phyloP scores from a whole-genome alignment of 2,329 filamentous ascomycete genomes.

The Monosporascus sp. region DNA sequence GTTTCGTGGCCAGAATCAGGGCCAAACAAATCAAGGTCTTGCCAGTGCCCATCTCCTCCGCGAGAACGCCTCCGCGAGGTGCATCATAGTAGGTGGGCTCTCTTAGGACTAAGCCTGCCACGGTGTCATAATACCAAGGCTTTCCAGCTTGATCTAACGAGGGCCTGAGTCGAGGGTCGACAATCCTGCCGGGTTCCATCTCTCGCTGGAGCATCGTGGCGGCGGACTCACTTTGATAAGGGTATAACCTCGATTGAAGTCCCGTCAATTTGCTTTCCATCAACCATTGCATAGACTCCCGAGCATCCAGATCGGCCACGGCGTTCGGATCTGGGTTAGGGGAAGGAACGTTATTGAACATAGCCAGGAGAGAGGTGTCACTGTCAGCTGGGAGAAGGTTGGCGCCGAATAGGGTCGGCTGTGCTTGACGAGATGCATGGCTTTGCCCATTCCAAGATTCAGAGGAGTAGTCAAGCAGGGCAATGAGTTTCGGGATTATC shows the following conservation, averaged over 20 bases:
- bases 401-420: slow-evolving; percentile 9
- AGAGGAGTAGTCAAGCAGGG: slow-evolving; percentile 49
- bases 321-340: slow-evolving; percentile 51
- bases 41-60: slow-evolving; percentile 76
- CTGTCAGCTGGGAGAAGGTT: slow-evolving; percentile 31
- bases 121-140: slow-evolving; percentile 65
- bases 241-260: slow-evolving; percentile 61
- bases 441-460: slow-evolving; percentile 48
- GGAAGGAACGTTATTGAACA: slow-evolving; percentile 71
- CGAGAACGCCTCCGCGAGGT: slow-evolving; percentile 69
- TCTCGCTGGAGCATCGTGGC: slow-evolving; percentile 84
- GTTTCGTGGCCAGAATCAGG: slow-evolving; percentile 68
- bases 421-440: slow-evolving; percentile 6
- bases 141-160: slow-evolving; percentile 55
- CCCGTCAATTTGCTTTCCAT: slow-evolving; percentile 49
- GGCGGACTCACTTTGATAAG: slow-evolving; percentile 75
- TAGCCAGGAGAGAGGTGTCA: slow-evolving; percentile 54
- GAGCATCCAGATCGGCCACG: slow-evolving; percentile 45
- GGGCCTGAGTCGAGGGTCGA: slow-evolving; percentile 68
- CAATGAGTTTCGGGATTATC: slow-evolving; percentile 43
- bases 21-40: slow-evolving; percentile 86
- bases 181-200: slow-evolving; percentile 51
- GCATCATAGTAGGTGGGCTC: slow-evolving; percentile 71
- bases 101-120: slow-evolving; percentile 55
- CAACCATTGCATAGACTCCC: slow-evolving; percentile 50